Evolutionary conservation across 2,329 filamentous ascomycete species (phyloP).

Genomic region (Epichloe coenophiala): DNA sequence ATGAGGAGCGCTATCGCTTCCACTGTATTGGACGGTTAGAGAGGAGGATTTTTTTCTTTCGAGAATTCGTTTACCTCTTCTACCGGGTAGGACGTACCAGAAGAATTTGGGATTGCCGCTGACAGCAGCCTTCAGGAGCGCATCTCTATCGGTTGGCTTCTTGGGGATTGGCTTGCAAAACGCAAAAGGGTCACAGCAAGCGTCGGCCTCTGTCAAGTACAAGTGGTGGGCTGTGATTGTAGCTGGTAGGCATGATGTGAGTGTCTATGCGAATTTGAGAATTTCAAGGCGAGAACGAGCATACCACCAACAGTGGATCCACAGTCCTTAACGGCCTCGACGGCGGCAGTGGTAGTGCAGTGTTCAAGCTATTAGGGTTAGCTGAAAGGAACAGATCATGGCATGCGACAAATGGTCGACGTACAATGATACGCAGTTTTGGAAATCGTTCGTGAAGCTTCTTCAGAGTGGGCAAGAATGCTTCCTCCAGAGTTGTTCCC

Average conservation of each 20-base stretch:
- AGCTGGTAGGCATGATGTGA: not conserved
- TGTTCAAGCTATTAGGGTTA: slow-evolving; percentile 47
- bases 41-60: too few species aligned
- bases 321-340: slow-evolving; percentile 64
- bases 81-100: slow-evolving; percentile 24
- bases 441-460: slow-evolving; percentile 66
- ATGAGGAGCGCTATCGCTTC: slow-evolving; percentile 53
- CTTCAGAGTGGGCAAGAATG: slow-evolving; percentile 68
- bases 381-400: not conserved
- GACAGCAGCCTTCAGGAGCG: slow-evolving; percentile 52
- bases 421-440: slow-evolving; percentile 41
- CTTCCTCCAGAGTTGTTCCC: slow-evolving; percentile 30
- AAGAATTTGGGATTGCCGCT: slow-evolving; percentile 55
- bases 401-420: not conserved
- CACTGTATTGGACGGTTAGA: slow-evolving; percentile 15
- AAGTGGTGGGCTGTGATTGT: slow-evolving; percentile 84
- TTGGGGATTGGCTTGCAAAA: slow-evolving; percentile 74
- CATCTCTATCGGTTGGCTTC: slow-evolving; percentile 57
- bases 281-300: not conserved
- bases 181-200: slow-evolving; percentile 38
- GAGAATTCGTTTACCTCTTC: not conserved
- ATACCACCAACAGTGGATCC: slow-evolving; percentile 57
- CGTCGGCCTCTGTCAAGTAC: slow-evolving; percentile 63
- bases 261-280: not conserved
- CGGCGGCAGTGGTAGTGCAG: slow-evolving; percentile 71